Base-by-base conservation (phyloP, 1,284 basidiomycete species). In the Austropuccinia psidii region DNA sequence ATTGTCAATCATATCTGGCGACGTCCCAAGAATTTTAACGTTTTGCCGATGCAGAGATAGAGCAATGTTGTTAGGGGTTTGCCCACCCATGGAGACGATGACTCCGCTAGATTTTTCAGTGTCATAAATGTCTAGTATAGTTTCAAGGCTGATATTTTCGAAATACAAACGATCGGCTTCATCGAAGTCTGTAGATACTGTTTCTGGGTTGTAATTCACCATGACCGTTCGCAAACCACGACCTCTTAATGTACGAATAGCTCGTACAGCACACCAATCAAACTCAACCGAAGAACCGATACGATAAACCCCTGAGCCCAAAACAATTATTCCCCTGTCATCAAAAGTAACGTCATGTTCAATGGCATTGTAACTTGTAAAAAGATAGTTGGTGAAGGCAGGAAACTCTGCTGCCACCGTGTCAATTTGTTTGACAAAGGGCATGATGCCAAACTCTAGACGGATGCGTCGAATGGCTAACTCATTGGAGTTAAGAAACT, bases 121-220 rank as follows among this genome's bases (percentile, higher is more conserved):
- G 79, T 98, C 94, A 82, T 98, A 98, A 79, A 98, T 96, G 81
- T 98, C 96, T 61, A 98, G 85, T 75, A 98, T 93, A 0, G 92
- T 91, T 84, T 98, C 95, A 78, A 98, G 83, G 77, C 90, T 90
- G 84, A 98, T 98, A 82, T 96, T 97, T 84, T 98, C 95, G 81
- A 98, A 98, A 85, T 98, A 98, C 54, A 98, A 86, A 50, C 93
- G 87, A 82, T 98, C 95, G 33, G 95, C 95, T 81, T 98, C 96
- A 82, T 98, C 95, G 82, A 97, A 98, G 82, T 98, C 96, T 57
- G 96, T 98, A 79, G 91, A 93, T 80, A 98, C 95, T 0, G 95
- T 98, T 84, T 98, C 96, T 29, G 95, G 95, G 82, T 98, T 98
- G 83, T 98, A 98, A 84, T 98, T 98, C 83, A 98, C 90, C 96